Evolutionary conservation across 768 basidiomycete species (phyloP).

Genomic region (Psilocybe azurescens): DNA sequence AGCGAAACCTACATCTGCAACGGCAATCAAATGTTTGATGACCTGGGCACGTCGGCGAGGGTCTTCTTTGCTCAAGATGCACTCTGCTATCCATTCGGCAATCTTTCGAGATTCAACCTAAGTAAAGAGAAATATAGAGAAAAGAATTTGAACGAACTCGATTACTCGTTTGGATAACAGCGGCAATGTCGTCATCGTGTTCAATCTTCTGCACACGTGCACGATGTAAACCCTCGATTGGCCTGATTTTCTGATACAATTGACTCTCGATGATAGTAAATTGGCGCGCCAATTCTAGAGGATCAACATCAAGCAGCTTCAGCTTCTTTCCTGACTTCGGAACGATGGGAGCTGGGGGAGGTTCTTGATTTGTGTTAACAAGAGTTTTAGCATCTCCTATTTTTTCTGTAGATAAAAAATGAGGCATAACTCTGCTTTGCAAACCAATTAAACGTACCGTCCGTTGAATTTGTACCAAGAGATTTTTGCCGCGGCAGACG

Average conservation of each 20-base stretch:
- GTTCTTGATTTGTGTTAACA: constrained; percentile 53
- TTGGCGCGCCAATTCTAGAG: constrained; percentile 90
- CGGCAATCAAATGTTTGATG: constrained; percentile 88
- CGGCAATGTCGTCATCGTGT: constrained; percentile 81
- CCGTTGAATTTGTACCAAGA: constrained; percentile 77
- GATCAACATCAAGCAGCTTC: constrained; percentile 85
- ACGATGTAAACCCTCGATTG: constrained; percentile 88
- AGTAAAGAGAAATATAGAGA: not conserved
- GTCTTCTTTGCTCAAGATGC: constrained; percentile 80
- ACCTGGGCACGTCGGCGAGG: constrained; percentile 79
- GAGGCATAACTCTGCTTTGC: not conserved
- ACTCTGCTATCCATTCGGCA: constrained; percentile 91
- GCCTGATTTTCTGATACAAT: constrained; percentile 86
- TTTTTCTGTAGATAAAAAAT: constrained; percentile 41
- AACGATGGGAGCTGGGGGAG: constrained; percentile 76
- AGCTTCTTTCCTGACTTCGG: constrained; percentile 76
- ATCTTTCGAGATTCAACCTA: constrained; percentile 54
- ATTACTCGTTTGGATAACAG: constrained; percentile 88
- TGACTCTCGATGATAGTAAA: constrained; percentile 90
- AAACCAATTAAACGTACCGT: constrained; percentile 56
- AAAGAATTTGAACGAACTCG: constrained; percentile 50
- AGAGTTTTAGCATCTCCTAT: constrained; percentile 66
- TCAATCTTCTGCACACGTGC: constrained; percentile 79
- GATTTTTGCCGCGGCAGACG: constrained; percentile 71
- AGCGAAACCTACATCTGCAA: constrained; percentile 79